Percentiles rank a stretch among this genome's conserved stretches.
These are phyloP conservation scores for Tylopilus rubrobrunneus DNA, from an alignment of 768 basidiomycete species.

Conservation along the genomic window DNA sequence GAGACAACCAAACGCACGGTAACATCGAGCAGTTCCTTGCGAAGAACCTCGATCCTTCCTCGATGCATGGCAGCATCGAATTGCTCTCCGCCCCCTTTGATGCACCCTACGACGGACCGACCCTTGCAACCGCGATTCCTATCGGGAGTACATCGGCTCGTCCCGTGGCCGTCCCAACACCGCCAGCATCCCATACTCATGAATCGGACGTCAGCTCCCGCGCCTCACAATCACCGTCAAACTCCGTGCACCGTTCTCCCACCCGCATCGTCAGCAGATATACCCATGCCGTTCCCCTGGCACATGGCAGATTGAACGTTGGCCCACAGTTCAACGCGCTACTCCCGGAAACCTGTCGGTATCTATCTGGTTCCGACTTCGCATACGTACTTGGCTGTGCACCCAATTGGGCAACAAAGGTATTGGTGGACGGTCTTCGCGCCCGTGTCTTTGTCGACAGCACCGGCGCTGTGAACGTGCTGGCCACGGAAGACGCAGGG, in stretches of 20 bases:
- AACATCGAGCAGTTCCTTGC: neutral
- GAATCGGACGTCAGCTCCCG: slow-evolving; percentile 19
- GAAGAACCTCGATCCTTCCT: neutral
- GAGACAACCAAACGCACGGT: neutral
- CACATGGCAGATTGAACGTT: neutral
- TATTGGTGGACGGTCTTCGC: slow-evolving; percentile 62
- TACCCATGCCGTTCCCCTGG: neutral
- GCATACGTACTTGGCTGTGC: slow-evolving; percentile 64
- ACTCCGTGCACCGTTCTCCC: slow-evolving; percentile 20
- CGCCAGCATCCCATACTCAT: slow-evolving; percentile 13
- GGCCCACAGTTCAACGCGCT: slow-evolving; percentile 53
- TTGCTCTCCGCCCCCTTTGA: neutral
- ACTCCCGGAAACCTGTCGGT: slow-evolving; percentile 61
- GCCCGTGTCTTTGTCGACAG: slow-evolving; percentile 54
- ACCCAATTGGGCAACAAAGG: slow-evolving; percentile 64
- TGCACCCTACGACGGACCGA: slow-evolving; percentile 3
- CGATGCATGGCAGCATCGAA: neutral
- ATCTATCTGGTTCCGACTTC: slow-evolving; percentile 69
- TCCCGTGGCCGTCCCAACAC: slow-evolving; percentile 17
- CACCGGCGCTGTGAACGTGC: slow-evolving; percentile 7
- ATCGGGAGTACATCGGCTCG: slow-evolving; percentile 10
- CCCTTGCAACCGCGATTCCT: slow-evolving; percentile 15
- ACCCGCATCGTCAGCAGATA: neutral
- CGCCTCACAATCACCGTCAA: slow-evolving; percentile 25
- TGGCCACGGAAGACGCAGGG: slow-evolving; percentile 9